Evolutionary conservation across 805 yeast species (phyloP).

Genomic region (Saturnispora kantuleensis): DNA sequence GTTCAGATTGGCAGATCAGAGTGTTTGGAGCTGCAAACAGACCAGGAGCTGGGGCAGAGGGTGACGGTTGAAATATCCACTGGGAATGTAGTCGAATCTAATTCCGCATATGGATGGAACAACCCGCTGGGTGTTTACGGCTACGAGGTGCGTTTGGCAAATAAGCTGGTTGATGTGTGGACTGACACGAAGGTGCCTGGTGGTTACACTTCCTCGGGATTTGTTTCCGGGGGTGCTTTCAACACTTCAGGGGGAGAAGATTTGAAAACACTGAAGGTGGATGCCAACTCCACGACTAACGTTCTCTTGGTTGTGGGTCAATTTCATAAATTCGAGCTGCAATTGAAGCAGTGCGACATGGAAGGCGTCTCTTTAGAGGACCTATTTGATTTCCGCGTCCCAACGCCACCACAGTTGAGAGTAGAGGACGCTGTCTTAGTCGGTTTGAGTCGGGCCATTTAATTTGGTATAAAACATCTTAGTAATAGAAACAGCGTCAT

Average conservation of each 20-base stretch:
- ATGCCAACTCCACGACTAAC: not conserved
- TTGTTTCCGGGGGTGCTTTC: constrained; percentile 6
- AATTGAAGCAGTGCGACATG: constrained; percentile 1
- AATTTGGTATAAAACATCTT: not conserved
- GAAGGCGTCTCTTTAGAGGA: constrained; percentile 2
- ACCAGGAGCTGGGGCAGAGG: constrained; percentile 67
- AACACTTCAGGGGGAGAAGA: not conserved
- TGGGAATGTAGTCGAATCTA: constrained; percentile 57
- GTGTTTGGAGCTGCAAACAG: constrained; percentile 49
- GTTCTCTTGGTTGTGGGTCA: constrained; percentile 1
- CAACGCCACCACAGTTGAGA: constrained; percentile 1
- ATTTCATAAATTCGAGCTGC: constrained; percentile 3
- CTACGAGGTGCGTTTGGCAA: constrained; percentile 6
- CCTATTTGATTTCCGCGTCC: constrained; percentile 5
- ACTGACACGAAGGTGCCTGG: constrained; percentile 2
- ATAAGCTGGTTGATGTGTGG: constrained; percentile 6
- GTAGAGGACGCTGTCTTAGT: constrained; percentile 6
- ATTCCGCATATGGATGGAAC: constrained; percentile 51
- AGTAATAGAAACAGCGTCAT: not conserved
- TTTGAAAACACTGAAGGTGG: not conserved
- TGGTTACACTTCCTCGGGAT: constrained; percentile 1
- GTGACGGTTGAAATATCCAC: constrained; percentile 68
- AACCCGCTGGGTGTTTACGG: not conserved
- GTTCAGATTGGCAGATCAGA: constrained; percentile 65
- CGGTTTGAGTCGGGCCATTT: constrained; percentile 2